Evolutionary conservation across 805 yeast genomes (phyloP), one percentile per base, ranked within the genome.

Genomic region (Monosporozyma siamensis): DNA sequence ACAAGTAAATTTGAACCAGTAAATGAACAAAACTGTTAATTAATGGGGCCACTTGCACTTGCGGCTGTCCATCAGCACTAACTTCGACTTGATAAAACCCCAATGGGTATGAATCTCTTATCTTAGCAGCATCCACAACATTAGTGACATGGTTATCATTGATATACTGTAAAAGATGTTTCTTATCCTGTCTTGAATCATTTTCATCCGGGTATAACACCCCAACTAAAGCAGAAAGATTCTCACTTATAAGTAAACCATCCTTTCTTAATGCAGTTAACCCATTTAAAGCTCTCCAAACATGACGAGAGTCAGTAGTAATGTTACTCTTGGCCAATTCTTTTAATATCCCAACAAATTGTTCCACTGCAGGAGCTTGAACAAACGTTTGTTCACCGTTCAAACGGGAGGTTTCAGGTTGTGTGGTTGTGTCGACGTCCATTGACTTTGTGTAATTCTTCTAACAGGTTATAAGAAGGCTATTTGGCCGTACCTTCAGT

Each of bases 221-320:
- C 40, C 67, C 67, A 38, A 88, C 68, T 29, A 83, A 65, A n/a
- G 67, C 58, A 7, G 75, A 64, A 45, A 92, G 68, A 9, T 76
- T 70, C 11, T 68, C 72, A 10, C 70, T 69, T 42, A 71, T 73
- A 48, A 89, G 65, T 37, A 35, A 32, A 3, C 23, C 23, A 31
- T 74, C 69, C 44, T 80, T 74, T 65, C 97, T 78, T 48, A 90
- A 68, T 2, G 78, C 69, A 6, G 89, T 84, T 53, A 89, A 69
- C 48, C 86, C 94, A 48, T 95, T 80, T 49, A 92, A 74, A 18
- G 86, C 89, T 57, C 83, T 84, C 63, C 90, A 74, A 37, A 92
- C 77, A 64, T 82, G 85, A 50, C 97, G 77, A 51, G 95, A 85
- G 63, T 92, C 98, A 59, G 79, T 78, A 42, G 78, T 77, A 37